Base-by-base conservation (phyloP, 768 basidiomycete species). In the Amanita thiersii region DNA sequence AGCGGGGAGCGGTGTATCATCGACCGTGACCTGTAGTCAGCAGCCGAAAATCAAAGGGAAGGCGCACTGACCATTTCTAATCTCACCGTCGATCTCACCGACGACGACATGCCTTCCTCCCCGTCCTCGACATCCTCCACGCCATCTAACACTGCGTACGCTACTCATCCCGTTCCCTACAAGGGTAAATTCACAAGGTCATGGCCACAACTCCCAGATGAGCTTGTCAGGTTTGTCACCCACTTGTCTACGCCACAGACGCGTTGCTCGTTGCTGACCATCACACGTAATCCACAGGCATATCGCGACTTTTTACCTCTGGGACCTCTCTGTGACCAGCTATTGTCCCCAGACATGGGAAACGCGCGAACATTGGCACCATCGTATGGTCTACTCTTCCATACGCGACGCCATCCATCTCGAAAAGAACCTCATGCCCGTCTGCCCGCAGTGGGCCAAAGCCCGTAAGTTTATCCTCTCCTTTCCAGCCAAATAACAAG, bases 401-500 rank as follows among this genome's bases (percentile, higher is more conserved):
- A 57, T 85, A 50, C 79, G 81, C 55, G 79, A 84, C 63, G 72
- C 75, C 14, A 56, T 62, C 17, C 72, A 77, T 8, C 54, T 84
- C 15, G 80, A 83, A 50, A 62, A 54, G 52, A 67, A 66, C 47
- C 52, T 85, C 39, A 83, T 83, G 80, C 51, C 59, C 29, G 64
- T 83, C 46, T 80, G 77, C 52, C 73, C 74, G 0, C 52, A 75
- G 40, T 85, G 81, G 81, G 59, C 61, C 35, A 52, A 52, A 25
- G 79, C 80, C 39, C 65, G 81, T 84, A 56, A 59, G 81, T 73
- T 14, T 37, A 4, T 37, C 14, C 26, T 41, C 31, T 37, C 25
- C 33, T 21, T 44, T 31, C 28, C 28, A 23, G 30, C 21, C 38
- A 39, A 39, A 39, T 39, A 29, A n/a, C 39, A 40, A 10, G 20